Evolutionary conservation across 441 rosid genomes (phyloP), one percentile per base, ranked within the genome.

Genomic region (Viola pubescens): DNA sequence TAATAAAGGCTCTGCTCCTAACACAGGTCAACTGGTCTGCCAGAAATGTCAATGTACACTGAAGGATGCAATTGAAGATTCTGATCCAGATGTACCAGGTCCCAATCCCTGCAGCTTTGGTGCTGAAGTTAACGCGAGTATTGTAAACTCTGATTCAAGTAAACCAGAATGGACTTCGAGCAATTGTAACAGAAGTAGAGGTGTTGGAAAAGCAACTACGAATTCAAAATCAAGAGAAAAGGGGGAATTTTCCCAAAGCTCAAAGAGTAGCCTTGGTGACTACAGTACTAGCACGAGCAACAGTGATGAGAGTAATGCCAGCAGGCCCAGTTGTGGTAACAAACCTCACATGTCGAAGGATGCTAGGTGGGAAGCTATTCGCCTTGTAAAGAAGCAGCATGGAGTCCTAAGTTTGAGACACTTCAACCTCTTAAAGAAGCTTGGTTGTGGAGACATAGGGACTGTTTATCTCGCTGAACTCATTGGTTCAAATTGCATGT

Each of bases 261-360:
- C 98, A 40, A 88, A 86, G 67, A 82, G 89, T 65, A 83, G 91
- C 73, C 72, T 78, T 6, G 88, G 88, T 16, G 91, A 86, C 40
- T 75, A 76, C 61, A 87, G 97, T 72, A 84, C 87, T 57, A 92
- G 90, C 61, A 85, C 94, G 16, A 91, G 89, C 81, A 82, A 65
- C 66, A 92, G 97, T 52, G 89, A 82, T 62, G 95, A 84, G 73
- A 89, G 94, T 71, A 81, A 83, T 75, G 75, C 81, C 67, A 91
- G 94, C 68, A 77, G 98, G 63, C 77, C 91, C 56, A 87, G 95
- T 64, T 85, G 87, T 73, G 81, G 94, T 72, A 92, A 87, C 70
- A 82, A 91, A 64, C 98, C 98, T 58, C 98, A 92, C 67, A 92
- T 92, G 98, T 87, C 97, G 16, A 87, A 87, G 56, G 98, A 92